Base-by-base conservation (phyloP, 2,329 filamentous ascomycete genomes). In the Clarireedia monteithiana region DNA sequence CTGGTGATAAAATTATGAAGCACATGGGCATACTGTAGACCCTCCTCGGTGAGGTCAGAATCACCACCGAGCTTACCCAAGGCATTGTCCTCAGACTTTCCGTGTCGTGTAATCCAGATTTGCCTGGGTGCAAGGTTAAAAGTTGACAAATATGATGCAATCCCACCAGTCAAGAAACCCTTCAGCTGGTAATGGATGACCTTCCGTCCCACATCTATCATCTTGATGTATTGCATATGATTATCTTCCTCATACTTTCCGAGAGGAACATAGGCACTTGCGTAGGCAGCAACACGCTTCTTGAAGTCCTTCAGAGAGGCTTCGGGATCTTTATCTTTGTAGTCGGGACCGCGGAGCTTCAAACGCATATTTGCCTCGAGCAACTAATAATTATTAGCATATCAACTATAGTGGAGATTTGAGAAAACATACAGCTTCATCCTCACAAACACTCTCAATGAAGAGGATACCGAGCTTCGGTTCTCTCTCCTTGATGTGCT, bases 91-190 rank as follows among this genome's bases (percentile, higher is more conserved):
- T 82, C 70, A 56, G 91, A 96, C 72, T 96, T 89, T 44, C 94
- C 94, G 68, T 97, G 94, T 50, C 94, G 80, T 1, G 94, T 97
- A 68, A 99, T 95, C 94, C 94, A 99, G 59, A 99, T 97, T 71
- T 96, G 92, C 54, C 94, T 82, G 0, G 94, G 91, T 0, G 92
- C 89, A 15, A 99, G 80, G 66, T 99, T 97, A 78, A 99, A 99
- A 64, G 95, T 97, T 47, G 94, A 87, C 9, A 99, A 79, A 67
- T 97, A 99, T 62, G 91, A 95, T 56, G 94, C 91, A 55, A 95
- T 94, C 60, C 94, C 89, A 40, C 88, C 89, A 56, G 91, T 91
- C 49, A 99, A 78, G 71, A 99, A 99, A 5, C 94, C 94, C 63
- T 87, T 87, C 59, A 96, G 84, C 60, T 94, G 88, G 69, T 95